A percentile compares a stretch with the other conserved stretches of the same genome.
Evolutionary conservation across 768 basidiomycete species (phyloP).

Genomic region (Dioszegia hungarica): DNA sequence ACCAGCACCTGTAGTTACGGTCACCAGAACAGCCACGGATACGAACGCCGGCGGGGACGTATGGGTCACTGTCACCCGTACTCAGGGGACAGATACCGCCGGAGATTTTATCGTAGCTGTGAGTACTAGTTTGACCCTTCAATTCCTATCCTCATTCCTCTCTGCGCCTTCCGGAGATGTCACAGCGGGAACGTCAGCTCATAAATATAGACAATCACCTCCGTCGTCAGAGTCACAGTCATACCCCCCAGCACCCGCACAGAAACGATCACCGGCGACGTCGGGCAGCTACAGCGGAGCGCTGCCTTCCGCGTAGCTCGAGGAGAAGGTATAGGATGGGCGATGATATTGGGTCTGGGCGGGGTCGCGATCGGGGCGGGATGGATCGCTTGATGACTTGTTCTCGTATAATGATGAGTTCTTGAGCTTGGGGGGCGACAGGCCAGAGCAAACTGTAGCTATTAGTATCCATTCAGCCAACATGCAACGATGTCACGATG

Average conservation of each 20-base stretch:
- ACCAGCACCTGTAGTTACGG: conserved; percentile 3
- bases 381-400: neutral
- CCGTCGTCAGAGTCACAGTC: neutral
- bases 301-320: too few species aligned
- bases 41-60: conserved; percentile 3
- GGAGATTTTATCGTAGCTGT: conserved; percentile 10
- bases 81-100: conserved; percentile 3
- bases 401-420: too few species aligned
- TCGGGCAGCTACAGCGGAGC: neutral
- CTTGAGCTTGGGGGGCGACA: too few species aligned
- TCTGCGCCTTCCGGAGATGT: too few species aligned
- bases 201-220: neutral
- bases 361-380: neutral
- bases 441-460: too few species aligned
- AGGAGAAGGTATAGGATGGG: neutral
- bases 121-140: neutral
- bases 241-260: conserved; percentile 1
- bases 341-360: neutral
- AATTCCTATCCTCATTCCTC: neutral
- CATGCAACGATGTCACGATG: too few species aligned
- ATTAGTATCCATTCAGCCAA: neutral
- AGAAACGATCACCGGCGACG: neutral
- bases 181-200: too few species aligned
- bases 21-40: conserved; percentile 11
- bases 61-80: conserved; percentile 15